Conservation (phyloP, 768 basidiomycete species). For the Holtermanniella nyarrowii region DNA sequence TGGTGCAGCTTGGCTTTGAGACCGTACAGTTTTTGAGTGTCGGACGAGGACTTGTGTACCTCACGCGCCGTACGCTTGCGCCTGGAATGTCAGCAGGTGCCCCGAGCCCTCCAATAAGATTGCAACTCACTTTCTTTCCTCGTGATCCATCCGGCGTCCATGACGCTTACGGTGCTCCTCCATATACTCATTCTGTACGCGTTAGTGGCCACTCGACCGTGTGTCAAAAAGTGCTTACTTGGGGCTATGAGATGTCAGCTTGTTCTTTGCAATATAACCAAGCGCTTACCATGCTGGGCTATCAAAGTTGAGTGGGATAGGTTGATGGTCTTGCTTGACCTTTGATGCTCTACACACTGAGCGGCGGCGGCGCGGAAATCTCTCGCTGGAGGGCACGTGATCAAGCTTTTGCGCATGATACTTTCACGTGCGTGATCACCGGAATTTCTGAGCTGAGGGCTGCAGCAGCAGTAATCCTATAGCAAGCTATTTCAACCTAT, state of each 20-base stretch:
- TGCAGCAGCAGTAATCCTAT: too few relatives aligned
- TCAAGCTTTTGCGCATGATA: background rate
- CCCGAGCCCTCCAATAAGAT: background rate
- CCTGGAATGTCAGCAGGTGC: constrained; percentile 11
- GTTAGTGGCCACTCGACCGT: background rate
- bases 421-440: background rate
- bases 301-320: background rate
- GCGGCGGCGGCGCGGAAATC: background rate
- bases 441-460: too few relatives aligned
- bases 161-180: constrained; percentile 97
- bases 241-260: constrained; percentile 3
- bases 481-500: too few relatives aligned
- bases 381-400: background rate
- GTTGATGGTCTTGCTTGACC: too few relatives aligned
- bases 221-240: background rate
- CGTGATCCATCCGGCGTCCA: constrained; percentile 90
- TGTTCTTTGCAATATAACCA: background rate
- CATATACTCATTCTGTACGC: constrained; percentile 86
- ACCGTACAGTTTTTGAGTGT: constrained; percentile 89
- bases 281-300: background rate
- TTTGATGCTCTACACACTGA: background rate
- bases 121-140: constrained; percentile 72
- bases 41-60: constrained; percentile 54
- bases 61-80: constrained; percentile 45
- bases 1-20: constrained; percentile 97